Evolutionary conservation across 1,284 basidiomycete species (phyloP).

Genomic region (Polyporus tsugae): DNA sequence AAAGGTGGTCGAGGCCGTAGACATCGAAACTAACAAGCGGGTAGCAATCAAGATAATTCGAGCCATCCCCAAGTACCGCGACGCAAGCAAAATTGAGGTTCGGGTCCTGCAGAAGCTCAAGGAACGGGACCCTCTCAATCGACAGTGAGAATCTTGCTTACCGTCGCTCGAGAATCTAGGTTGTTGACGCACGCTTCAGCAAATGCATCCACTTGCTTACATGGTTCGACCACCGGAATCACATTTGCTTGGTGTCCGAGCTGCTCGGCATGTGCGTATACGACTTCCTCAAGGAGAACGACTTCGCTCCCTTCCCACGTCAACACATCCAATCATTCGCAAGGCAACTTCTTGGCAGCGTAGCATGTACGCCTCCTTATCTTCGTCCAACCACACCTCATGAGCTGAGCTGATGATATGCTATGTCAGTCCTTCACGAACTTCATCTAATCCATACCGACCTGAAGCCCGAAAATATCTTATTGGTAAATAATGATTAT

Average conservation of each 20-base stretch:
- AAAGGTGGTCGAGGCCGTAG: conserved; percentile 96
- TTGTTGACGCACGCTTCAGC: conserved; percentile 53
- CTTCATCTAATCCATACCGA: conserved; percentile 96
- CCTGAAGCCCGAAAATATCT: conserved; percentile 98
- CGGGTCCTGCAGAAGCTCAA: conserved; percentile 93
- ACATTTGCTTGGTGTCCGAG: conserved; percentile 98
- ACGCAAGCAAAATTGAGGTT: conserved; percentile 99
- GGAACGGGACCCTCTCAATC: conserved; percentile 89
- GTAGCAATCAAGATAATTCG: conserved; percentile 99
- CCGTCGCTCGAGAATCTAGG: conserved; percentile 6
- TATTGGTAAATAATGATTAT: conserved; percentile 90
- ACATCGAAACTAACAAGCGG: conserved; percentile 77
- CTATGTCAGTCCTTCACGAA: conserved; percentile 83
- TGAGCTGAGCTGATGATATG: conserved; percentile 1
- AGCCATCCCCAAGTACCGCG: conserved; percentile 95
- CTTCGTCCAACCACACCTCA: not conserved
- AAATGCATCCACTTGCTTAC: conserved; percentile 98
- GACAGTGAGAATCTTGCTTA: conserved; percentile 69
- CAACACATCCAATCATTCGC: conserved; percentile 97
- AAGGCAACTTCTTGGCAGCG: conserved; percentile 89
- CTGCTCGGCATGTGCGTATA: conserved; percentile 98
- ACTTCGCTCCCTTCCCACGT: conserved; percentile 95
- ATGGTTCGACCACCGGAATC: conserved; percentile 97
- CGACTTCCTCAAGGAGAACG: conserved; percentile 98
- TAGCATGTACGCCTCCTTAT: conserved; percentile 79